Evolutionary conservation across 2,329 filamentous ascomycete genomes (phyloP).

Genomic region (Alternaria ventricosa): DNA sequence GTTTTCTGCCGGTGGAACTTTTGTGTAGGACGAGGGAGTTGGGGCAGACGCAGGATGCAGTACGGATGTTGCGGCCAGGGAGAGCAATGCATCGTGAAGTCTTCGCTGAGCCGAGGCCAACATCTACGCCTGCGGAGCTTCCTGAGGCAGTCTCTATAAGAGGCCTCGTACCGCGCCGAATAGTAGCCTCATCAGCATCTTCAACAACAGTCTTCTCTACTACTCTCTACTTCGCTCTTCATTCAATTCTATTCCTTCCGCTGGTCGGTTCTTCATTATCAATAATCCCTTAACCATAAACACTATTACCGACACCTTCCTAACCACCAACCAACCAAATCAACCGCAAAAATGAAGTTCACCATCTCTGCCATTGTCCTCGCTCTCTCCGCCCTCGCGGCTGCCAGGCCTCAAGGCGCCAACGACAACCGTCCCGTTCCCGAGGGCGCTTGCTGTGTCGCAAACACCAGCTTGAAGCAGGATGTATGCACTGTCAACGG

Average conservation of each 20-base stretch:
- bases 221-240: background rate
- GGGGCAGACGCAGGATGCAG: background rate
- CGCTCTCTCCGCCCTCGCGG: constrained; percentile 25
- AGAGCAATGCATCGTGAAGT: constrained; percentile 7
- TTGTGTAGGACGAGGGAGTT: background rate
- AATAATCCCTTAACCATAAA: constrained; percentile 2
- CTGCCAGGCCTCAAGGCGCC: constrained; percentile 22
- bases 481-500: constrained; percentile 41
- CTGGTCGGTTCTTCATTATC: constrained; percentile 15
- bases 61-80: background rate
- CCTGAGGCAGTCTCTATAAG: constrained; percentile 4
- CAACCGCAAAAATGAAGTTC: constrained; percentile 31
- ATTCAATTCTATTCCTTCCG: constrained; percentile 8
- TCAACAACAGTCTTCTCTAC: constrained; percentile 4
- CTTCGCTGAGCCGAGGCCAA: background rate
- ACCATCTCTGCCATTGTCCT: constrained; percentile 23
- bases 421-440: constrained; percentile 35
- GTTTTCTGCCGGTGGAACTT: constrained; percentile 4
- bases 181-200: constrained; percentile 8
- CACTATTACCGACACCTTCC: background rate
- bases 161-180: constrained; percentile 1
- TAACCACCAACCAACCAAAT: background rate
- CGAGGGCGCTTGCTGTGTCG: constrained; percentile 31
- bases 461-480: constrained; percentile 39
- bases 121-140: background rate